Conservation (phyloP, 768 basidiomycete genomes). For the Gloeopeniophorella convolvens region DNA sequence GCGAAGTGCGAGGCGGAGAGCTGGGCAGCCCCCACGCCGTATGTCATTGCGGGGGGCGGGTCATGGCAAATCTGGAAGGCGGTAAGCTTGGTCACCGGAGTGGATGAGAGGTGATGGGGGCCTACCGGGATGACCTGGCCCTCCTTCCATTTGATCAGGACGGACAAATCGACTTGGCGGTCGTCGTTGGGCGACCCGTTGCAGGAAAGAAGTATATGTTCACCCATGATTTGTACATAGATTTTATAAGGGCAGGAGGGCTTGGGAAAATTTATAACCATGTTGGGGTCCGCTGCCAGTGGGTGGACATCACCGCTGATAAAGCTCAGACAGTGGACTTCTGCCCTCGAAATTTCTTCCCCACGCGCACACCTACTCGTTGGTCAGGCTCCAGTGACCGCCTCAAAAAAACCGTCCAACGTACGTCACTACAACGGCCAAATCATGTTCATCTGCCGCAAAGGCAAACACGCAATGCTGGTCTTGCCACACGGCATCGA, state of each 20-base stretch:
- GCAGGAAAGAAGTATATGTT: conserved; percentile 1
- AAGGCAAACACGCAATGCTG: conserved; percentile 5
- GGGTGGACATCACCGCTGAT: neutral
- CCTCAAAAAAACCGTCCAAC: neutral
- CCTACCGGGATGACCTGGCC: neutral
- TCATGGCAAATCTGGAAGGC: neutral
- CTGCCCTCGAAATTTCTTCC: conserved; percentile 2
- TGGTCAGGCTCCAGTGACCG: neutral
- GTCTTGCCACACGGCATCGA: neutral
- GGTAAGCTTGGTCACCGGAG: neutral
- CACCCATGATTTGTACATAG: neutral
- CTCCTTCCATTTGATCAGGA: conserved; percentile 7
- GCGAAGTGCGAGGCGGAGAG: conserved; percentile 2
- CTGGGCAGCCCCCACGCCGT: neutral
- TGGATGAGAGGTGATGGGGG: neutral
- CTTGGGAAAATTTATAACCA: conserved; percentile 2
- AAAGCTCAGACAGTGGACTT: conserved; percentile 2
- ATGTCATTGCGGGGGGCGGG: conserved; percentile 2
- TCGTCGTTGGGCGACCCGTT: conserved; percentile 1
- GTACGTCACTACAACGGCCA: conserved; percentile 1
- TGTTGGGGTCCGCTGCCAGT: neutral
- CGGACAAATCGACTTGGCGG: neutral
- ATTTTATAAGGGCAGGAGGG: conserved; percentile 7
- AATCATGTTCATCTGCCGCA: conserved; percentile 1
- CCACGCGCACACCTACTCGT: conserved; percentile 1